phyloP scores from a whole-genome alignment of 2,329 filamentous ascomycete genomes.

The Ceratocystis harringtonii region DNA sequence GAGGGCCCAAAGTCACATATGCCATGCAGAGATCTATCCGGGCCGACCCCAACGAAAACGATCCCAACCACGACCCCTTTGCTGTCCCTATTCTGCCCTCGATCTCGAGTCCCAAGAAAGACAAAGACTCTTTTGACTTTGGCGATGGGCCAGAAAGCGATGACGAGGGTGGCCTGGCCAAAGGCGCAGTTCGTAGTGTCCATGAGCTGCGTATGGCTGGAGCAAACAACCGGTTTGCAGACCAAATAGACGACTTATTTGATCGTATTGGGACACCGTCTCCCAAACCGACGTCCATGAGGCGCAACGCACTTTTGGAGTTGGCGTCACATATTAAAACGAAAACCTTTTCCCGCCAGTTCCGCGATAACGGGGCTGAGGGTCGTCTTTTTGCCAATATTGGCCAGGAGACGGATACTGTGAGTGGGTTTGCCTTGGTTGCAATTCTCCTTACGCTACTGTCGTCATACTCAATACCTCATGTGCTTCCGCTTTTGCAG shows the following conservation, averaged over 20 bases:
- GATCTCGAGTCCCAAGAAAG: slow-evolving; percentile 8
- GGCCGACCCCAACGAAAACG: slow-evolving; percentile 10
- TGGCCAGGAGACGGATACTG: slow-evolving; percentile 41
- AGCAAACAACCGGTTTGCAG: slow-evolving; percentile 49
- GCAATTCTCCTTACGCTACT: slow-evolving; percentile 50
- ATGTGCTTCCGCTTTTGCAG: slow-evolving; percentile 42
- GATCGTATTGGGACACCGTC: slow-evolving; percentile 42
- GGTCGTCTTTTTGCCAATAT: slow-evolving; percentile 50
- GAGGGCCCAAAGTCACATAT: slow-evolving; percentile 28
- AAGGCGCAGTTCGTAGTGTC: slow-evolving; percentile 43
- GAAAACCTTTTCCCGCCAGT: slow-evolving; percentile 50
- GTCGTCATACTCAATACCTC: slow-evolving; percentile 42
- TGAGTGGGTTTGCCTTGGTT: slow-evolving; percentile 49
- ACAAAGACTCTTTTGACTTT: slow-evolving; percentile 17
- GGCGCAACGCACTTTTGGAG: slow-evolving; percentile 45
- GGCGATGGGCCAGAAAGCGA: slow-evolving; percentile 25
- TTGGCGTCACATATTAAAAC: slow-evolving; percentile 44
- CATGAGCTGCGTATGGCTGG: slow-evolving; percentile 52
- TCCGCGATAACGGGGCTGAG: slow-evolving; percentile 60
- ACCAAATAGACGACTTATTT: slow-evolving; percentile 49
- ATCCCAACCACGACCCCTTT: slow-evolving; percentile 17
- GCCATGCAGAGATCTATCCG: slow-evolving; percentile 23
- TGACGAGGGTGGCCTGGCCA: slow-evolving; percentile 27
- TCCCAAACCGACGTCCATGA: slow-evolving; percentile 33
- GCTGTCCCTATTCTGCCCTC: slow-evolving; percentile 12